phyloP scores from a whole-genome alignment of 106 monocot genomes.

The Dioscorea zingiberensis region DNA sequence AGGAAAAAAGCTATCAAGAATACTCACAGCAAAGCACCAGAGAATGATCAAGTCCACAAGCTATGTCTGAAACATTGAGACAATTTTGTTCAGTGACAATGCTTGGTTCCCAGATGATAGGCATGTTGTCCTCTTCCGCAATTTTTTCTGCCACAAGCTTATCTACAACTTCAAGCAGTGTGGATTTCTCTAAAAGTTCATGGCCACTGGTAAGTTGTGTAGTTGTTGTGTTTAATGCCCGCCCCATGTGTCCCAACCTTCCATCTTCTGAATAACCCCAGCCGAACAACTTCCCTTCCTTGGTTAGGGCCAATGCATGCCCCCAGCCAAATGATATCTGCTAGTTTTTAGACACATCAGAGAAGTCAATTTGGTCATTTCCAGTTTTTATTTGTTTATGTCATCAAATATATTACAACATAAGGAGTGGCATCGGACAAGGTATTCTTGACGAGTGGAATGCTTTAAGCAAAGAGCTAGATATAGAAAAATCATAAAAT shows the following conservation, averaged over 20 bases:
- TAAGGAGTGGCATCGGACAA: neutral
- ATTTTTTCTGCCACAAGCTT: slow-evolving; percentile 54
- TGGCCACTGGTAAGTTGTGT: slow-evolving; percentile 1
- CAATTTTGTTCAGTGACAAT: slow-evolving; percentile 36
- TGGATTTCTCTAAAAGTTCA: slow-evolving; percentile 7
- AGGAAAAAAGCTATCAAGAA: neutral
- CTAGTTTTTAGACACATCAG: neutral
- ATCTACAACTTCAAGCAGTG: slow-evolving; percentile 44
- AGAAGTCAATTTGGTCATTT: neutral
- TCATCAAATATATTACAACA: neutral
- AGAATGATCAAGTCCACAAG: slow-evolving; percentile 85
- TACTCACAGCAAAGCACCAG: slow-evolving; percentile 76
- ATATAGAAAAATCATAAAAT: neutral
- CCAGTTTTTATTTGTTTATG: neutral
- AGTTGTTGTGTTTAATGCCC: slow-evolving; percentile 14
- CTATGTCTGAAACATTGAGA: slow-evolving; percentile 51
- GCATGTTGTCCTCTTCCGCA: slow-evolving; percentile 67
- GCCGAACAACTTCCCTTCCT: slow-evolving; percentile 60
- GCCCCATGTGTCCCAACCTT: slow-evolving; percentile 60
- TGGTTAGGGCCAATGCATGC: slow-evolving; percentile 67
- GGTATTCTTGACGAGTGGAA: neutral
- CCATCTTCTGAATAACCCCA: slow-evolving; percentile 79
- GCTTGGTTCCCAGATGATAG: slow-evolving; percentile 72
- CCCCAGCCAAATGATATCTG: slow-evolving; percentile 97
- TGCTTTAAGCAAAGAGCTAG: too few relatives aligned